Base-by-base conservation (phyloP, 257 asterid genomes). In the Lantana camara region DNA sequence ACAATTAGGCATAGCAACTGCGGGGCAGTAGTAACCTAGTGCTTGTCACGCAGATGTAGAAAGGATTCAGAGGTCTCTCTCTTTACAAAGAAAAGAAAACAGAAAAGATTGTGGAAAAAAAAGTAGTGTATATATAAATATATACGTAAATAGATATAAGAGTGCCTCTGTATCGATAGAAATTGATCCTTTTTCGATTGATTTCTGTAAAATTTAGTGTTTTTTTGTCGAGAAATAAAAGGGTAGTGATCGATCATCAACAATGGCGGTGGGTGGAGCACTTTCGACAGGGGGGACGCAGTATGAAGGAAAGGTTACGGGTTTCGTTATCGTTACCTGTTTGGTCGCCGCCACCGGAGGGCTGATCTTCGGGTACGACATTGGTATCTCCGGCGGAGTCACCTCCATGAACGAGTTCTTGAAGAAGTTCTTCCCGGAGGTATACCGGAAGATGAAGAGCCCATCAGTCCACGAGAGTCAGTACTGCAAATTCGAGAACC, bases 401-500 rank as follows among this genome's bases (percentile, higher is more conserved):
- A 86, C 90, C 24, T 81, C 95, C 2, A 86, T 86, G 95, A 82
- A 81, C 38, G 87, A 81, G 57, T 86, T 86, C 71, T 63, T 86
- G 68, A 0, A 19, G 21, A 78, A 75, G 41, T 86, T 86, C 77
- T 86, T 86, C 61, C 88, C 90, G 0, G 13, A 29, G 0, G 87
- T 86, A 7, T 79, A 79, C 52, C 37, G 13, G 0, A 86, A 73
- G 70, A 52, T 67, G 50, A 22, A 70, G 35, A 20, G n/a, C 0
- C 17, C 29, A 4, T 16, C 60, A 0, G 75, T 73, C 1, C 5
- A 15, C 0, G 64, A 63, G 41, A 77, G 64, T 34, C 75, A 73
- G 1, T 86, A 86, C 63, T 86, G 95, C 58, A 86, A 73, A 73
- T 86, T 83, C 54, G 75, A 86, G 49, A 74, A 68, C 57, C 85